Percentiles rank a stretch among this genome's conserved stretches.
Conservation (phyloP, 2,329 filamentous ascomycete species). For the Colletotrichum destructivum region DNA sequence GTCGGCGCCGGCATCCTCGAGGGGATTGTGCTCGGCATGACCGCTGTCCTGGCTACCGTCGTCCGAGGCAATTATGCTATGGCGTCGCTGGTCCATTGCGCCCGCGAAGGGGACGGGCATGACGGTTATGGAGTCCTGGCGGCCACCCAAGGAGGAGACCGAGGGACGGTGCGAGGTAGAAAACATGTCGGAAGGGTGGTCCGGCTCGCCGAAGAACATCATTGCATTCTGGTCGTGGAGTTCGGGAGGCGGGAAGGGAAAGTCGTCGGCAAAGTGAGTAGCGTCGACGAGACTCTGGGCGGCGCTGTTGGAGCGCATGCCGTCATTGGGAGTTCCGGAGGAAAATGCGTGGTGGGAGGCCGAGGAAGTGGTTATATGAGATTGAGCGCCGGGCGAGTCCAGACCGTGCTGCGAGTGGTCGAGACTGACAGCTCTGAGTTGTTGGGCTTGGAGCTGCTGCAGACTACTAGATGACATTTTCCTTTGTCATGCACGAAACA, state of each 20-base stretch:
- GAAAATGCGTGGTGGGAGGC: conserved; percentile 38
- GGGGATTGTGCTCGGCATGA: conserved; percentile 60
- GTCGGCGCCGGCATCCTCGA: conserved; percentile 70
- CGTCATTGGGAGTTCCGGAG: conserved; percentile 48
- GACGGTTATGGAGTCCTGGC: conserved; percentile 55
- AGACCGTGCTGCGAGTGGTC: conserved; percentile 50
- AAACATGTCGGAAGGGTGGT: conserved; percentile 52
- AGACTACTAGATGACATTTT: conserved; percentile 59
- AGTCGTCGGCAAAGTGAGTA: conserved; percentile 65
- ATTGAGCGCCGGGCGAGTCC: conserved; percentile 41
- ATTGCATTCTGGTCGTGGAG: conserved; percentile 60
- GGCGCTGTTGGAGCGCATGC: conserved; percentile 53
- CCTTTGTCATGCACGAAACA: conserved; percentile 45
- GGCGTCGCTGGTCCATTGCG: conserved; percentile 47
- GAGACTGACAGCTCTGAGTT: conserved; percentile 53
- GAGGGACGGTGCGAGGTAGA: conserved; percentile 50
- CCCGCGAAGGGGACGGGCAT: conserved; percentile 47
- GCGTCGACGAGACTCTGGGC: conserved; percentile 61
- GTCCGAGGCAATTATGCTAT: conserved; percentile 60
- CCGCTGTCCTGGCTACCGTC: conserved; percentile 60
- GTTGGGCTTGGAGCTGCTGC: conserved; percentile 51
- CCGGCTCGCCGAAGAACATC: conserved; percentile 53
- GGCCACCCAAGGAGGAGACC: conserved; percentile 55
- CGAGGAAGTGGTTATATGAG: conserved; percentile 40
- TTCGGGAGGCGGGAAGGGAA: conserved; percentile 66